Conservation (phyloP, 2,329 filamentous ascomycete species). For the Laburnicola sp. region DNA sequence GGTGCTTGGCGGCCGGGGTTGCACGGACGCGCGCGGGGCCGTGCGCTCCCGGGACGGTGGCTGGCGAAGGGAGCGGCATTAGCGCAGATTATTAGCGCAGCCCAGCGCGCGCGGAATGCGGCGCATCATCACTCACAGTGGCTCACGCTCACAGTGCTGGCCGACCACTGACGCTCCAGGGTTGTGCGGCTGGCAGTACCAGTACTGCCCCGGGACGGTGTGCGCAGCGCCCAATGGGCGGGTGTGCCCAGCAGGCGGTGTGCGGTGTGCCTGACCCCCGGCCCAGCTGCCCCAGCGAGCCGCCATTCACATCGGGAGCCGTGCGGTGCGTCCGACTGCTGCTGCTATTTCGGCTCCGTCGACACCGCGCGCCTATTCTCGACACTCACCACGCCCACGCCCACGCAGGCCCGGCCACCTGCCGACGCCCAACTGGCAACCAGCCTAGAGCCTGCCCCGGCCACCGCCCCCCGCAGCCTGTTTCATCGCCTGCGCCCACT, state of each 20-base stretch:
- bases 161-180: not conserved
- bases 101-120: conserved; percentile 31
- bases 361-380: no score
- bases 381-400: no score
- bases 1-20: conserved; percentile 20
- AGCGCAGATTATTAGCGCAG: conserved; percentile 7
- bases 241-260: no score
- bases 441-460: not conserved
- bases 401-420: no score
- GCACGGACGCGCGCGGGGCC: conserved; percentile 4
- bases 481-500: conserved; percentile 6
- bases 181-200: no score
- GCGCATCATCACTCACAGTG: conserved; percentile 6
- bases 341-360: no score
- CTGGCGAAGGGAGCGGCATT: conserved; percentile 1
- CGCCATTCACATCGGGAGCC: no score
- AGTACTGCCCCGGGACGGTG: no score
- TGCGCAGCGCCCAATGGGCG: no score
- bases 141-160: not conserved
- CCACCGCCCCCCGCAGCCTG: not conserved
- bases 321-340: no score
- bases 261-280: no score
- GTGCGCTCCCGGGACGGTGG: conserved; percentile 8
- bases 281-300: no score
- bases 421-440: not conserved